Evolutionary conservation across 2,329 filamentous ascomycete genomes (phyloP).

Genomic region (Zasmidium angulare): DNA sequence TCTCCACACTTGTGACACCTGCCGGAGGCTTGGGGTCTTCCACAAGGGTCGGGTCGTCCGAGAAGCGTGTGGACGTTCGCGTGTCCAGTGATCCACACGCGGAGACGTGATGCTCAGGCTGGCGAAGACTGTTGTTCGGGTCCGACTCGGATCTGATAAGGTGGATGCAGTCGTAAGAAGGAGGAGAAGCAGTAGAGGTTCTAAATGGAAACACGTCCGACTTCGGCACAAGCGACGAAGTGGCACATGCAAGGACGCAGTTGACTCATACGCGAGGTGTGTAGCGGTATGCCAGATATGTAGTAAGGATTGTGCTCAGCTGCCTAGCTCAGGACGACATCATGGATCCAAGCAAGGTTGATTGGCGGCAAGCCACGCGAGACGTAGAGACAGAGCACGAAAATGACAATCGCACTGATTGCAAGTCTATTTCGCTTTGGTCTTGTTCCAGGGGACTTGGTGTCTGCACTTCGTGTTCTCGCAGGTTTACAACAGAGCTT

Average conservation of each 20-base stretch:
- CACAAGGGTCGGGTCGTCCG: too few relatives aligned
- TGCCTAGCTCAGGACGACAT: background rate
- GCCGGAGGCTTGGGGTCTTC: too few relatives aligned
- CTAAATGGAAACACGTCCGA: background rate
- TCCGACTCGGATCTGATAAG: background rate
- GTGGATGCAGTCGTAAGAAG: background rate
- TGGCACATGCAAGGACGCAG: background rate
- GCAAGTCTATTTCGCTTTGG: too few relatives aligned
- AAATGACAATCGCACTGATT: too few relatives aligned
- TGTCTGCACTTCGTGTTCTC: too few relatives aligned
- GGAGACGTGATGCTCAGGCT: too few relatives aligned
- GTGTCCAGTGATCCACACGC: too few relatives aligned
- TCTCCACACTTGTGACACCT: too few relatives aligned
- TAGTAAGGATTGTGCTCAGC: background rate
- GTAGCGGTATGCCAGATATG: background rate
- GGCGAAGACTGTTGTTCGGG: too few relatives aligned
- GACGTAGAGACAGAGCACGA: too few relatives aligned
- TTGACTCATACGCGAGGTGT: background rate
- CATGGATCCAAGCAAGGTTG: background rate
- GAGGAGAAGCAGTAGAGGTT: background rate
- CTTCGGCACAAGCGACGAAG: background rate
- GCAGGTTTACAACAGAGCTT: too few relatives aligned
- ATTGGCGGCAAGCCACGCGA: background rate
- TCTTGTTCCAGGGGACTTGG: too few relatives aligned
- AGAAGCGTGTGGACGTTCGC: background rate